A percentile compares a stretch with the other conserved stretches of the same genome.
phyloP scores from a whole-genome alignment of 1,284 basidiomycete genomes.

The Leccinum fuscescens region DNA sequence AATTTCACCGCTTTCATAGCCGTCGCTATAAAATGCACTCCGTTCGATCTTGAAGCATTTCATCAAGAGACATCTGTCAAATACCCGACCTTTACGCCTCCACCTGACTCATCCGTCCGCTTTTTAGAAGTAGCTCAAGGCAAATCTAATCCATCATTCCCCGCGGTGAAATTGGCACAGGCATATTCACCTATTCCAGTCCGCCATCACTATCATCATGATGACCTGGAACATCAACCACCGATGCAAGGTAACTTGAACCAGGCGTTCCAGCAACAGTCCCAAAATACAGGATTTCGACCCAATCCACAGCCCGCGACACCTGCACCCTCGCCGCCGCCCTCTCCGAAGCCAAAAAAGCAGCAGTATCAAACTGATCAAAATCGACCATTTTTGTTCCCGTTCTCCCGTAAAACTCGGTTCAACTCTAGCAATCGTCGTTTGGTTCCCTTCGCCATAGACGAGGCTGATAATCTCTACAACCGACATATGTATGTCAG shows the following conservation, averaged over 20 bases:
- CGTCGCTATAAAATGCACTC: constrained; percentile 76
- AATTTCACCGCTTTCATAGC: constrained; percentile 28
- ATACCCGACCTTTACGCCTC: constrained; percentile 86
- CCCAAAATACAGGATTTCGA: constrained; percentile 46
- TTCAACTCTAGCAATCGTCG: constrained; percentile 46
- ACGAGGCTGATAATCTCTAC: constrained; percentile 93
- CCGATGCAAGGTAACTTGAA: constrained; percentile 40
- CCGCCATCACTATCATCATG: constrained; percentile 89
- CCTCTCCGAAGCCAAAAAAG: constrained; percentile 91
- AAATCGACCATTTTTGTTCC: constrained; percentile 90
- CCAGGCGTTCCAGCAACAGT: constrained; percentile 47
- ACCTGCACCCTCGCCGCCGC: constrained; percentile 87
- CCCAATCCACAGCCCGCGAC: constrained; percentile 69
- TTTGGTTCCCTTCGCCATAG: constrained; percentile 90
- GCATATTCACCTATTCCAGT: constrained; percentile 90
- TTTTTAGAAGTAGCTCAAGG: constrained; percentile 23
- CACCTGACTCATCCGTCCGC: constrained; percentile 40
- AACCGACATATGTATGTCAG: constrained; percentile 89
- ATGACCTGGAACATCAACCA: constrained; percentile 56
- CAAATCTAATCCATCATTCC: constrained; percentile 42
- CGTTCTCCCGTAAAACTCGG: constrained; percentile 67
- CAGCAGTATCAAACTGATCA: constrained; percentile 99
- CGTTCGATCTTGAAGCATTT: constrained; percentile 86
- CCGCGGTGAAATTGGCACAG: constrained; percentile 73
- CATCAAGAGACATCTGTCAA: constrained; percentile 88